Evolutionary conservation across 202 grass and related monocot species (phyloP).

Genomic region (Hordeum pubiflorum): DNA sequence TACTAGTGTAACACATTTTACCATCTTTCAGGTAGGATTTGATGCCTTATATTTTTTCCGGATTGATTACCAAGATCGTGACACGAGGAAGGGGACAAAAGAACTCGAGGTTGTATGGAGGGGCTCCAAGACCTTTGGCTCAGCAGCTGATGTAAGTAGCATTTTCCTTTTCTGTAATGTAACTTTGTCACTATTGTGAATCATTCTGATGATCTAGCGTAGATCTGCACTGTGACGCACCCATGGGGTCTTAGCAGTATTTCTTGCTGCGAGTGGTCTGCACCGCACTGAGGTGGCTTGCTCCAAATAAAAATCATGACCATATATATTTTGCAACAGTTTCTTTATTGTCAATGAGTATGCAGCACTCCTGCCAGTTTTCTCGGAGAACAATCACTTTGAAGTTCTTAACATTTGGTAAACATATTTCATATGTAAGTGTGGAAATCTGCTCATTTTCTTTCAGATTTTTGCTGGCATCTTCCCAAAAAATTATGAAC

Average conservation of each 20-base stretch:
- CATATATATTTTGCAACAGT: not conserved
- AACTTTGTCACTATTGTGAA: slow-evolving; percentile 18
- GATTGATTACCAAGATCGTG: slow-evolving; percentile 95
- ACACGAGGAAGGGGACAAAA: slow-evolving; percentile 72
- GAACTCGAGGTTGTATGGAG: slow-evolving; percentile 92
- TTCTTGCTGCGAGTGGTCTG: not conserved
- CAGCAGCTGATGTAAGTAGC: slow-evolving; percentile 69
- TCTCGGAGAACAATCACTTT: not conserved
- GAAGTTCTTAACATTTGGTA: not conserved
- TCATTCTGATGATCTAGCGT: not conserved
- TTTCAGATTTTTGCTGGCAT: slow-evolving; percentile 90
- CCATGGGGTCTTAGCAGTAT: not conserved
- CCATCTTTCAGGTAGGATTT: slow-evolving; percentile 69
- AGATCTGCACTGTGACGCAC: not conserved
- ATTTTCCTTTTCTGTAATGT: slow-evolving; percentile 24
- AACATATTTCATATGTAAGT: slow-evolving; percentile 9
- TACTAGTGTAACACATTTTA: slow-evolving; percentile 4
- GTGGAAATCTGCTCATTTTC: slow-evolving; percentile 13
- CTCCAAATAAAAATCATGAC: not conserved
- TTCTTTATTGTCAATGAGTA: not conserved
- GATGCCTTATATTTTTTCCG: slow-evolving; percentile 93
- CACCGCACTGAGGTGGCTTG: not conserved
- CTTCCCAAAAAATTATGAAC: slow-evolving; percentile 95
- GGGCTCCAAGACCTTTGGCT: slow-evolving; percentile 80
- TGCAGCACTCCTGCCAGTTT: not conserved